Base-by-base conservation (phyloP, 306 rosid genomes). In the Citrullus amarus region DNA sequence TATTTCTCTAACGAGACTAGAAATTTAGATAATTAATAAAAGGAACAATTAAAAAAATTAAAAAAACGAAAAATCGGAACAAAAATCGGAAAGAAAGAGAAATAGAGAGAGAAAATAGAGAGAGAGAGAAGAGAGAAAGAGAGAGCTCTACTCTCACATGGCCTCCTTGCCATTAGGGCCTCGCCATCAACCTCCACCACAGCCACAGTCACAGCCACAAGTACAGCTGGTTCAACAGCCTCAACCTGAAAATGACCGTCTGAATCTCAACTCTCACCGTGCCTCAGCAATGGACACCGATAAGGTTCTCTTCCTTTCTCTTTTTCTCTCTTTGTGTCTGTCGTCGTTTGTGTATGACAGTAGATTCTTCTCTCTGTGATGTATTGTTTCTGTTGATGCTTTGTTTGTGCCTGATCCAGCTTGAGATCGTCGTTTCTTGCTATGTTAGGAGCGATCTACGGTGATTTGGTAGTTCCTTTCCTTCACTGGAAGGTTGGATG, bases 91-190 rank as follows among this genome's bases (percentile, higher is more conserved):
- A 54, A 34, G 54, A 36, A 32, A 63, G 20, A 63, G 71, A 63
- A 61, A 28, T 60, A 30, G 54, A 63, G 22, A 78, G 34, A 58
- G 39, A 59, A 22, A 59, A 39, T 13, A 36, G 75, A 30, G 39
- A 25, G 43, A 61, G 48, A 17, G 11, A 60, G 68, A 39, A 36
- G 36, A 48, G 38, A 25, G 81, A 78, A 22, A 51, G 81, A 66
- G 81, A 34, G 46, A 65, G 65, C 76, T 79, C 46, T 66, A 51
- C 72, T 77, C 81, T 89, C 85, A 86, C 89, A 94, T 92, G 96
- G 94, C 93, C 78, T 82, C 97, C 86, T 67, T 92, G 86, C 93
- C 89, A 84, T 81, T 90, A 88, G 96, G 96, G 93, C 96, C 91
- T 80, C 85, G 87, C 82, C 90, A 83, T 80, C 92, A 78, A 58